phyloP scores from a whole-genome alignment of 768 basidiomycete genomes.

The Crepidotus variabilis region DNA sequence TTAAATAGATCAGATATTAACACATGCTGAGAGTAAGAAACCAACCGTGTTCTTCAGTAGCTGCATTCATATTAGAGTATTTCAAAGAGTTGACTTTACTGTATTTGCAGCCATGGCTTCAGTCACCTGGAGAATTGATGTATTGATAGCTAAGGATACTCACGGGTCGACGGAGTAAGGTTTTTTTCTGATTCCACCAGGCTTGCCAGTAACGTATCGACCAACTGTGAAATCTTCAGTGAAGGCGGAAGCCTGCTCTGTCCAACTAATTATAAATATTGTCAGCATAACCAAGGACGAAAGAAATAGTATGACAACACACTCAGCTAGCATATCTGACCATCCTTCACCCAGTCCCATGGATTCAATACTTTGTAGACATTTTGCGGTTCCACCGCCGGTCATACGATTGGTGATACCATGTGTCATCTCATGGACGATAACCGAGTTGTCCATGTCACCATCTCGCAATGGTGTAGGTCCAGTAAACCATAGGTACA shows the following conservation, averaged over 20 bases:
- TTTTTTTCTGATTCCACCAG: slow-evolving; percentile 50
- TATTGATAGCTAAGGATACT: slow-evolving; percentile 12
- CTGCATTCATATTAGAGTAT: slow-evolving; percentile 22
- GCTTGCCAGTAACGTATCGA: slow-evolving; percentile 47
- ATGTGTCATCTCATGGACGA: slow-evolving; percentile 47
- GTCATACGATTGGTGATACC: slow-evolving; percentile 46
- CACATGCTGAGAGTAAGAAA: not conserved
- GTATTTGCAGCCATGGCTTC: slow-evolving; percentile 9
- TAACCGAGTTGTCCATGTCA: slow-evolving; percentile 57
- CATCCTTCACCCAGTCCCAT: slow-evolving; percentile 74
- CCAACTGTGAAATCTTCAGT: slow-evolving; percentile 41
- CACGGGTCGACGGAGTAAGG: slow-evolving; percentile 49
- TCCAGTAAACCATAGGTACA: too few species aligned
- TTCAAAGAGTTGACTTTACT: slow-evolving; percentile 35
- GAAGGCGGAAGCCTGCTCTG: slow-evolving; percentile 28
- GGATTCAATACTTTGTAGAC: slow-evolving; percentile 59
- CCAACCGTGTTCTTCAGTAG: slow-evolving; percentile 24
- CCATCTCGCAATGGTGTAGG: slow-evolving; percentile 25
- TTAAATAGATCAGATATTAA: not conserved
- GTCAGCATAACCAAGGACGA: not conserved
- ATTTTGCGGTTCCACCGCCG: slow-evolving; percentile 52
- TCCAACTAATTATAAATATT: not conserved
- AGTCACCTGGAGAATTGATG: not conserved
- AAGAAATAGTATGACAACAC: slow-evolving; percentile 8
- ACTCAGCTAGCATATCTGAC: slow-evolving; percentile 52